Percentiles rank a stretch among this genome's conserved stretches.
These are phyloP conservation scores for Psilocybe tampanensis DNA, from an alignment of 768 basidiomycete genomes.

Conservation along the genomic window DNA sequence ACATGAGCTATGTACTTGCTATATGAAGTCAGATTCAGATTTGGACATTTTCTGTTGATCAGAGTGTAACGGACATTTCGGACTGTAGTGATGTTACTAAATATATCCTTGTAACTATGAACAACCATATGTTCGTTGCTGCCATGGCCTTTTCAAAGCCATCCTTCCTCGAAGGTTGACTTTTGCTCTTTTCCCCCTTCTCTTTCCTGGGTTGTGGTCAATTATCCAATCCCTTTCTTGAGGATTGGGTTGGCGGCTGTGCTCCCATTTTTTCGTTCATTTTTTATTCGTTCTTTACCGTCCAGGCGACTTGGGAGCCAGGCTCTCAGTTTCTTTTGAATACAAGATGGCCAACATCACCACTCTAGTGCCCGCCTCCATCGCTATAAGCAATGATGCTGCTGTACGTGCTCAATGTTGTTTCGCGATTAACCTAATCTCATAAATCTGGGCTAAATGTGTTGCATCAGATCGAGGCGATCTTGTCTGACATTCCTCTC, in stretches of 20 bases:
- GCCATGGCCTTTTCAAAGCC: conserved; percentile 1
- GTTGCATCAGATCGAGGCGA: conserved; percentile 46
- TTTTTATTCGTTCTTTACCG: conserved; percentile 11
- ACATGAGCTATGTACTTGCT: no score
- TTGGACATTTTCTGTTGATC: conserved; percentile 12
- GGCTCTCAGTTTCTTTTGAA: no score
- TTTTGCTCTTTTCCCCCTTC: conserved; percentile 2
- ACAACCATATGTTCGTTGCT: conserved; percentile 14
- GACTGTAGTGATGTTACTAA: background rate
- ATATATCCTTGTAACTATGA: conserved; percentile 6
- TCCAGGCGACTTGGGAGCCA: conserved; percentile 18
- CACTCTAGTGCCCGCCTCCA: conserved; percentile 19
- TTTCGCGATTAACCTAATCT: background rate
- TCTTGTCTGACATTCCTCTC: conserved; percentile 68
- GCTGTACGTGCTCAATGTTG: conserved; percentile 18
- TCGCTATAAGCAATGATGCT: conserved; percentile 41
- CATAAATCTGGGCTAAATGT: background rate
- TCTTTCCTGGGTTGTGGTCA: conserved; percentile 6
- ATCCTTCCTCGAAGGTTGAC: background rate
- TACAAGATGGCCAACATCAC: conserved; percentile 12
- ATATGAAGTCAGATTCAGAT: conserved; percentile 2
- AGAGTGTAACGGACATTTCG: conserved; percentile 9
- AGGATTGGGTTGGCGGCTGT: conserved; percentile 4
- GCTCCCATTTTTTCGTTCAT: conserved; percentile 1
- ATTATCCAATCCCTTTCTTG: conserved; percentile 1